Base-by-base conservation (phyloP, 164 flowering plant genomes). In the Chloranthus sessilifolius region DNA sequence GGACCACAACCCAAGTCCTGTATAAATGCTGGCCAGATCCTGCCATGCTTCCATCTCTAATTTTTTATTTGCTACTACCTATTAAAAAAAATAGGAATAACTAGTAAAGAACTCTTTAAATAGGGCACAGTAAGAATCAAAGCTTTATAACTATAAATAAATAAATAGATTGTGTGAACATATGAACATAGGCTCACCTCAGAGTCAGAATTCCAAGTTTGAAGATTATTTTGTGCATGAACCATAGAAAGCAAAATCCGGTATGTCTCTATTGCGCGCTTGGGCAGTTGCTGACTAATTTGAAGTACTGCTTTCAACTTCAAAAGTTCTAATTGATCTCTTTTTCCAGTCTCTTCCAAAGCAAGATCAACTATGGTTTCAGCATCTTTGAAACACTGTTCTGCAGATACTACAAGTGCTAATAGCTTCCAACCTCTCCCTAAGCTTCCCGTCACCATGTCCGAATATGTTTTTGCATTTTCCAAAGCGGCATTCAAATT, bases 31-130 rank as follows among this genome's bases (percentile, higher is more conserved):
- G 3, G 85, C 76, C 70, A 92, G 70, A 77, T 92, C 95, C 49
- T 68, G 83, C 99, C 99, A 92, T 3, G 86, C 75, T 62, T 74
- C 79, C n/a, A 68, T 60, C 70, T 80, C 96, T 55, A 91, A 59
- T n/a, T 60, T 60, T 46, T 51, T 63, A 39, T 61, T 66, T 21
- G 37, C 23, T 45, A 27, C 10, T 48, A 38, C 74, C 98, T 90
- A 76, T 27, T 34, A 44, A 51, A 19, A 38, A 7, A 4, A 42
- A 33, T 30, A 6, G 31, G 19, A 20, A 17, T 40, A 20, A 41
- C 12, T 5, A 7, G 8, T 25, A 41, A 41, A 41, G 2, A 7
- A 6, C 19, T 14, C 15, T 16, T 16, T 12, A 19, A 21, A 12
- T 1, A 41, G 24, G 21, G 4, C 8, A 7, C 24, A 41, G 25